These are phyloP conservation scores for Pouteria glomerata DNA, from an alignment of 148 eudicot genomes.

Conservation along the genomic window DNA sequence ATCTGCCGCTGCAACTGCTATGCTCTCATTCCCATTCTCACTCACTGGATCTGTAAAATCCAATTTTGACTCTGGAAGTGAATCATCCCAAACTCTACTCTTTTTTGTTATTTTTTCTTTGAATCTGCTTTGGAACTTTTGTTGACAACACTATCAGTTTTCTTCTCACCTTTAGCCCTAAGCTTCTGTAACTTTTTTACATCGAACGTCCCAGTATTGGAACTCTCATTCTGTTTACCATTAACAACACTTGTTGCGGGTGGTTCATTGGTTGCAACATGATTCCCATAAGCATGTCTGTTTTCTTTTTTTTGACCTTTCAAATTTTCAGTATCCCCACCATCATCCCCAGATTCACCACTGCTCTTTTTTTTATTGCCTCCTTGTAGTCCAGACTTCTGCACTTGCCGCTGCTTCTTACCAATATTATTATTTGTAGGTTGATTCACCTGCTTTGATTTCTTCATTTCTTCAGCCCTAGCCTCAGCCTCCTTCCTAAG, in stretches of 20 bases:
- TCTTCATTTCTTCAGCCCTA: constrained; percentile 85
- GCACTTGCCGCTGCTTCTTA: constrained; percentile 63
- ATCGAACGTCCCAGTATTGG: constrained; percentile 76
- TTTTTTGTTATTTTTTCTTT: constrained; percentile 72
- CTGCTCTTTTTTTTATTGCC: constrained; percentile 60
- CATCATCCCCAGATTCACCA: constrained; percentile 47
- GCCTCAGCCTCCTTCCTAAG: constrained; percentile 93
- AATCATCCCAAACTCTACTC: constrained; percentile 92
- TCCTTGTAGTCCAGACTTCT: constrained; percentile 51
- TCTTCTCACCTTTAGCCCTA: constrained; percentile 74
- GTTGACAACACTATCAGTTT: constrained; percentile 48
- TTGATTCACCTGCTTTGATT: constrained; percentile 58
- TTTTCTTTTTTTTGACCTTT: constrained; percentile 38
- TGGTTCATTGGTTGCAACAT: constrained; percentile 20
- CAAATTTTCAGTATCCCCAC: constrained; percentile 41
- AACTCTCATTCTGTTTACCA: constrained; percentile 55
- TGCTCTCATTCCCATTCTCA: constrained; percentile 58
- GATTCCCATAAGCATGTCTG: constrained; percentile 46
- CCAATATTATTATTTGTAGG: constrained; percentile 22
- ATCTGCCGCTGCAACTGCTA: constrained; percentile 36
- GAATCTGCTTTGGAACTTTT: constrained; percentile 64
- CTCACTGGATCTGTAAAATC: constrained; percentile 77
- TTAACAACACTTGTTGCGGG: constrained; percentile 31
- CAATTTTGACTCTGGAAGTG: constrained; percentile 57
- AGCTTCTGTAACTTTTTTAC: constrained; percentile 81